phyloP scores from a whole-genome alignment of 306 rosid genomes.

The Astragalus membranaceus region DNA sequence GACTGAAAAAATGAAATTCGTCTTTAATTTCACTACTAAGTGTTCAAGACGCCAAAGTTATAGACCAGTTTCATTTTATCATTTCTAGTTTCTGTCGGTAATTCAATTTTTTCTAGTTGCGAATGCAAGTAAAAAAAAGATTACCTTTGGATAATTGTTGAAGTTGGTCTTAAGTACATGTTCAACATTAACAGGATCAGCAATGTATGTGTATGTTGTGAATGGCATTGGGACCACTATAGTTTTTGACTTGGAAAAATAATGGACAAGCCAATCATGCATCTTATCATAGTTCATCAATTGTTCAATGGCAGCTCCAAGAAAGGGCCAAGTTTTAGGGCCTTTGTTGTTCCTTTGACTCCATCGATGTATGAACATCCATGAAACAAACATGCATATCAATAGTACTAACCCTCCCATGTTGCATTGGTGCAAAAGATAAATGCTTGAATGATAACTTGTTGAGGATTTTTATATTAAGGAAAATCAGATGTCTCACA shows the following conservation, averaged over 20 bases:
- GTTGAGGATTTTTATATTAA: background rate
- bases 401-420: conserved; percentile 34
- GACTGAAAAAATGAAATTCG: no score
- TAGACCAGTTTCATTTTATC: no score
- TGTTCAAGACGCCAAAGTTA: no score
- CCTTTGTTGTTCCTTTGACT: conserved; percentile 61
- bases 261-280: conserved; percentile 83
- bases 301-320: conserved; percentile 86
- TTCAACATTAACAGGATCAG: conserved; percentile 83
- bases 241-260: conserved; percentile 51
- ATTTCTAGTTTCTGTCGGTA: no score
- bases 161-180: conserved; percentile 88
- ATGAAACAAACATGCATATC: conserved; percentile 39
- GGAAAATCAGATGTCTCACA: background rate
- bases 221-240: conserved; percentile 89
- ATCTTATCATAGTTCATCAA: conserved; percentile 62
- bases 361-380: conserved; percentile 68
- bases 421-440: conserved; percentile 6
- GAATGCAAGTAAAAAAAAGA: background rate
- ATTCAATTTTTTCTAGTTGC: no score
- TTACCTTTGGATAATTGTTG: conserved; percentile 77
- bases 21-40: no score
- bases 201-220: conserved; percentile 82
- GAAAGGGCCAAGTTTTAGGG: conserved; percentile 85
- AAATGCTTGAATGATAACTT: background rate